These are phyloP conservation scores for Monilinia vaccinii-corymbosi DNA, from an alignment of 2,329 filamentous ascomycete genomes.

Conservation along the genomic window DNA sequence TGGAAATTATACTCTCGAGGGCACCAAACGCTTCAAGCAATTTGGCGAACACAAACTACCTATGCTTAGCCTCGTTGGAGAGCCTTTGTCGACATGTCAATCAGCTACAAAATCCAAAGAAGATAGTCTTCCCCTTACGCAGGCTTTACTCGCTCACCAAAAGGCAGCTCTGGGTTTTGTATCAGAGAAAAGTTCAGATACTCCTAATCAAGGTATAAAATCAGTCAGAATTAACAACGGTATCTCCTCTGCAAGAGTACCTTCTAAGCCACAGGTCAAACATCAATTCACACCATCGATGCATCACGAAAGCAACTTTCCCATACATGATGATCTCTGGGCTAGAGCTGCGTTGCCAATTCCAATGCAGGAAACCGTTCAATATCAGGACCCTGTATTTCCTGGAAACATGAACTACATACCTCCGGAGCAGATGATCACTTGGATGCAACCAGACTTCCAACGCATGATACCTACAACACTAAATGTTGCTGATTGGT, in stretches of 20 bases:
- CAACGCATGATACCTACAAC: not conserved
- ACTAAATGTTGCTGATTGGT: conserved; percentile 3
- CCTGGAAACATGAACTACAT: not conserved
- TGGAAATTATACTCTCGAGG: not conserved
- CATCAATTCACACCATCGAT: not conserved
- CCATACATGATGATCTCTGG: not conserved
- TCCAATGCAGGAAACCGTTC: not conserved
- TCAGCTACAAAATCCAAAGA: not conserved
- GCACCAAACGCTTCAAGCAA: not conserved
- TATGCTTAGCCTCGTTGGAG: not conserved
- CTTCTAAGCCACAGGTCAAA: not conserved
- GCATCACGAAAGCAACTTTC: not conserved
- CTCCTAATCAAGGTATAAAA: not conserved
- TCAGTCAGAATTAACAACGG: not conserved
- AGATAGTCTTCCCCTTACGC: not conserved
- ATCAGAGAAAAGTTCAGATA: not conserved
- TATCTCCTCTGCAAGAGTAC: not conserved
- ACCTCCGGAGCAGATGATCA: not conserved
- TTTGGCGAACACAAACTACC: not conserved
- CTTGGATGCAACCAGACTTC: not conserved
- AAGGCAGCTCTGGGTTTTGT: not conserved
- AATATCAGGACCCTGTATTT: not conserved
- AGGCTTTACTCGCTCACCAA: not conserved
- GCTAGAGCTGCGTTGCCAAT: not conserved
- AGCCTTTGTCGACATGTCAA: not conserved